These are phyloP conservation scores for Styphnolobium japonicum DNA, from an alignment of 306 rosid species.

Conservation along the genomic window DNA sequence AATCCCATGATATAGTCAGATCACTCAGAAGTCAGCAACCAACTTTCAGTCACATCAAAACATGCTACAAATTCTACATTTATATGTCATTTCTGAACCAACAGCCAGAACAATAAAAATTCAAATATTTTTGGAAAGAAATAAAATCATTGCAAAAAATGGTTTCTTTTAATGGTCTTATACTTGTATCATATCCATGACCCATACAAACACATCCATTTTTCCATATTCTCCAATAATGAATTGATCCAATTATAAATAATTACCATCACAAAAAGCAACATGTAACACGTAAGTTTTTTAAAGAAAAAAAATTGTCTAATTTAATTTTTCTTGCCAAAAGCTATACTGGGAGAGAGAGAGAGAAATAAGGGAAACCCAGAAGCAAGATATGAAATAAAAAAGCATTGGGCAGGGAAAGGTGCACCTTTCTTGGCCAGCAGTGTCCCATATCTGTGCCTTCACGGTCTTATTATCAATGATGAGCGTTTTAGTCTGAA, in stretches of 20 bases:
- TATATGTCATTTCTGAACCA: neutral
- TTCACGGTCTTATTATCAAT: slow-evolving; percentile 77
- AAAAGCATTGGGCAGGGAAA: neutral
- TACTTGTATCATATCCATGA: neutral
- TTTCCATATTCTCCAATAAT: neutral
- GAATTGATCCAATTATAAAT: neutral
- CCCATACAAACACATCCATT: neutral
- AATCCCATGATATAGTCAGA: neutral
- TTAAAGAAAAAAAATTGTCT: neutral
- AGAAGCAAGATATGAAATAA: neutral
- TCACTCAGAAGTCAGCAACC: neutral
- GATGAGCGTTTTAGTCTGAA: slow-evolving; percentile 84
- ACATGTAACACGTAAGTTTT: neutral
- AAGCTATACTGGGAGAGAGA: neutral
- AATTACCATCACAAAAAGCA: neutral
- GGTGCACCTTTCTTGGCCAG: slow-evolving; percentile 90
- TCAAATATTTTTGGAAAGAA: neutral
- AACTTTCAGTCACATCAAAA: neutral
- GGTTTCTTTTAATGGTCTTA: neutral
- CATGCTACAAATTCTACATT: neutral
- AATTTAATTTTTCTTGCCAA: neutral
- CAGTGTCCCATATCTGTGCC: slow-evolving; percentile 97
- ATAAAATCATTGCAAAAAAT: neutral
- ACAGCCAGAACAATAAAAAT: neutral
- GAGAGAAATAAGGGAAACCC: neutral